A percentile compares a stretch with the other conserved stretches of the same genome.
Evolutionary conservation across 2,329 filamentous ascomycete genomes (phyloP).

Genomic region (Plenodomus biglobosus): DNA sequence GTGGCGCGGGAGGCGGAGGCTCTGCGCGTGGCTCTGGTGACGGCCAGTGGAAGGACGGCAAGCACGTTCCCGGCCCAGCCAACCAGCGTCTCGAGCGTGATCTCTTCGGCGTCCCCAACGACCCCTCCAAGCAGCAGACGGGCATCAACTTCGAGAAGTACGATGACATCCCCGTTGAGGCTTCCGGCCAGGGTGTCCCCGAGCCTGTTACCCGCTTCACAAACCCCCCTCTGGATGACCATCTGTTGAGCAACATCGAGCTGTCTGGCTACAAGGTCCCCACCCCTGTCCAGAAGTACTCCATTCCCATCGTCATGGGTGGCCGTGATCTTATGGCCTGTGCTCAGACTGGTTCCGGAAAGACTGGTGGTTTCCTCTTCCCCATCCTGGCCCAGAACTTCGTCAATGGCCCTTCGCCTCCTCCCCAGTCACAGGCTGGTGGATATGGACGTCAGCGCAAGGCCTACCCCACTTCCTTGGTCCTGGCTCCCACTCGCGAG

Average conservation of each 20-base stretch:
- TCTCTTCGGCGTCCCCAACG: constrained; percentile 87
- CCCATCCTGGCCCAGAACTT: constrained; percentile 98
- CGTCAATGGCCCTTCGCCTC: constrained; percentile 76
- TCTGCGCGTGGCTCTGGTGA: constrained; percentile 82
- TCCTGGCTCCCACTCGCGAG: constrained; percentile 95
- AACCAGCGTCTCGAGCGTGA: constrained; percentile 93
- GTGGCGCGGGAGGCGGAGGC: constrained; percentile 57
- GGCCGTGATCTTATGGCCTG: constrained; percentile 99
- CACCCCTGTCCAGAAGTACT: constrained; percentile 98
- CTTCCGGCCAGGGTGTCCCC: constrained; percentile 88
- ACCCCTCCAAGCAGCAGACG: constrained; percentile 91
- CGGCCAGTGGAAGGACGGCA: constrained; percentile 94
- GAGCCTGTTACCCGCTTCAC: constrained; percentile 89
- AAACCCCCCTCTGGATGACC: constrained; percentile 93
- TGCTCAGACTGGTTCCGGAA: constrained; percentile 99
- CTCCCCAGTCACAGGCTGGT: constrained; percentile 64
- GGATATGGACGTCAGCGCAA: constrained; percentile 85
- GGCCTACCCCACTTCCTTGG: constrained; percentile 93
- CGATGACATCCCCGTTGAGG: constrained; percentile 98
- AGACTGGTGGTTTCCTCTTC: constrained; percentile 99
- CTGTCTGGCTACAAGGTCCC: constrained; percentile 93
- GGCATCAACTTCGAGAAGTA: constrained; percentile 99
- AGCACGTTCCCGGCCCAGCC: constrained; percentile 86
- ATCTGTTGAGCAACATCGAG: constrained; percentile 89
- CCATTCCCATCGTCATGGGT: constrained; percentile 96